Conservation (phyloP, 2,329 filamentous ascomycete species). For the Neophaeococcomyces aloes region DNA sequence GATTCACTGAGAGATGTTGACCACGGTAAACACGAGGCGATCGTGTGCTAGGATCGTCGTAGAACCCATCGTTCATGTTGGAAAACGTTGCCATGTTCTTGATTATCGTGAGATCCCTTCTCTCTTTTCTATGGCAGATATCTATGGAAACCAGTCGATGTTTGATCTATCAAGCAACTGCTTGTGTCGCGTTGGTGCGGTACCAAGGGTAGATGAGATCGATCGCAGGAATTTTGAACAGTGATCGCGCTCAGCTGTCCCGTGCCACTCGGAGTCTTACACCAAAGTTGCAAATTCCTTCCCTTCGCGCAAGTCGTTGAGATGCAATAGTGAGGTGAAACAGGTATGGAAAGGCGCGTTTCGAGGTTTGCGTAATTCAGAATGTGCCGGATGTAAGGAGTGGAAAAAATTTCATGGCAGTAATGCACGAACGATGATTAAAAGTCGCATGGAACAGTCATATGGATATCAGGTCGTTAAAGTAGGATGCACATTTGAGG, state of each 20-base stretch:
- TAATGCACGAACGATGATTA: conserved; percentile 3
- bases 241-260: neutral
- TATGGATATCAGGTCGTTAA: conserved; percentile 1
- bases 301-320: neutral
- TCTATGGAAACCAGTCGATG: no score
- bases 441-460: conserved; percentile 2
- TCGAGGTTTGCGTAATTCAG: neutral
- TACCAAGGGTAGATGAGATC: neutral
- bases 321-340: neutral
- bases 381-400: conserved; percentile 7
- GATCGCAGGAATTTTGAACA: neutral
- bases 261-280: no score
- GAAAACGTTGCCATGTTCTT: conserved; percentile 8
- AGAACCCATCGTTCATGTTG: conserved; percentile 51
- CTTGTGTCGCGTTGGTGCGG: no score
- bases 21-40: conserved; percentile 64
- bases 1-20: conserved; percentile 47
- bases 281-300: neutral
- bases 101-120: neutral
- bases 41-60: conserved; percentile 59
- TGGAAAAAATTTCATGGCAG: conserved; percentile 8
- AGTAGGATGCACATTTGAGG: neutral
- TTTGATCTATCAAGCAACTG: no score
- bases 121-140: no score
- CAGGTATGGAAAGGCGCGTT: neutral